phyloP scores from a whole-genome alignment of 176 grass and related monocot species.

The Pontederia paniculata region DNA sequence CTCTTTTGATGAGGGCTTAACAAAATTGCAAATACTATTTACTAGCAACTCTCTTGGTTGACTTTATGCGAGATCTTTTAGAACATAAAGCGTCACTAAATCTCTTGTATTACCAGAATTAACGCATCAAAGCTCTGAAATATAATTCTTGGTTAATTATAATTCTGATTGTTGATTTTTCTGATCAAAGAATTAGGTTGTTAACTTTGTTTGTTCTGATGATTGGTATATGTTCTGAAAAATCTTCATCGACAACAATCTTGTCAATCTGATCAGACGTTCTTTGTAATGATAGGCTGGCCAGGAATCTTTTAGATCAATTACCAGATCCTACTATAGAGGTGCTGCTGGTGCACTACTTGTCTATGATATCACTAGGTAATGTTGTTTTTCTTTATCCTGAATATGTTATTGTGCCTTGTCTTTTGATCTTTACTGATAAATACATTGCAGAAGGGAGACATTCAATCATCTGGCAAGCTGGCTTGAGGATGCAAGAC shows the following conservation, averaged over 20 bases:
- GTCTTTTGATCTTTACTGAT: not conserved
- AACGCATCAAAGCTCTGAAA: too few species aligned
- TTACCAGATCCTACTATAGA: slow-evolving; percentile 72
- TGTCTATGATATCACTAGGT: slow-evolving; percentile 71
- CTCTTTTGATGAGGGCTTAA: too few species aligned
- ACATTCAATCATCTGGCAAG: slow-evolving; percentile 75
- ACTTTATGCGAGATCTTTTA: too few species aligned
- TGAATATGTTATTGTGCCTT: not conserved
- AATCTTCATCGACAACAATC: too few species aligned
- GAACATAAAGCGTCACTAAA: too few species aligned
- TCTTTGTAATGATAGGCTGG: slow-evolving; percentile 39
- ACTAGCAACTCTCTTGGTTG: too few species aligned
- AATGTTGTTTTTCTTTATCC: not conserved
- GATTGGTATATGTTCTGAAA: too few species aligned
- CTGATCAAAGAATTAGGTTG: not conserved
- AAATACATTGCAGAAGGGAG: slow-evolving; percentile 38
- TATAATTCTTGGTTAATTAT: too few species aligned
- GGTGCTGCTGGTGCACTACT: slow-evolving; percentile 66
- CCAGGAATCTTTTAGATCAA: slow-evolving; percentile 76
- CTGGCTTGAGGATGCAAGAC: slow-evolving; percentile 72
- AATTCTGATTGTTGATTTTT: not conserved
- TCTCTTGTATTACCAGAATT: too few species aligned
- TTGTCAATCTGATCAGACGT: not conserved
- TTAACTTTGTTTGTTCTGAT: not conserved
- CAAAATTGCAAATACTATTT: too few species aligned